Base-by-base conservation (phyloP, 768 basidiomycete genomes). In the Boletus vermiculosoides region DNA sequence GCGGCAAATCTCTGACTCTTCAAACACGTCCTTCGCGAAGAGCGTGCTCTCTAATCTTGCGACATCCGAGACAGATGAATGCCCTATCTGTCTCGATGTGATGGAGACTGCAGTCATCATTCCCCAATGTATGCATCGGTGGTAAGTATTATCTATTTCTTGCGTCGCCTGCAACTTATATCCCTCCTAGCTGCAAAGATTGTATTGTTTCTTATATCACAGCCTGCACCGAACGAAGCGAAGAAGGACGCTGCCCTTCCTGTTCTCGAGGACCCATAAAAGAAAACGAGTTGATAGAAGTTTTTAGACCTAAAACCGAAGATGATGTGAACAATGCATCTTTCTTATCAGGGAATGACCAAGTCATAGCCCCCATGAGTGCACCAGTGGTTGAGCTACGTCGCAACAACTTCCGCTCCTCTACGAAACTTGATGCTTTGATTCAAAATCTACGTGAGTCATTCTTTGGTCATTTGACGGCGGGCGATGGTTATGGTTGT, bases 351-450 rank as follows among this genome's bases (percentile, higher is more conserved):
- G 61, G 42, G 53, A 67, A 52, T 6, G 63, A 55, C 53, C 61
- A 56, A 22, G 63, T 57, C 11, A 34, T 59, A 5, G 59, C 62
- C 52, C 67, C 18, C 66, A 49, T 66, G 51, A 68, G 15, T 67
- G 63, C 74, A 37, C 73, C 81, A 13, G 74, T 70, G 16, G 76
- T 93, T 28, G 74, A 82, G 15, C 73, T 95, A 45, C 78, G 90
- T 12, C 83, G 85, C 62, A 93, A 93, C 61, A 85, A 95, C 72
- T 92, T 97, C 72, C 81, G 84, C 39, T 89, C 92, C 5, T 94
- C 92, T 10, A 97, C 95, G 1, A 98, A 98, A 72, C 77, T 98
- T 4, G 83, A 94, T 53, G 94, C 94, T 1, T 74, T 98, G 28
- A 71, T 91, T 10, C 78, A 83, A 56, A 82, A 87, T 67, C 79